A percentile compares a stretch with the other conserved stretches of the same genome.
These are phyloP conservation scores for Xylaria cubensis DNA, from an alignment of 495 filamentous ascomycete genomes.

Conservation along the genomic window DNA sequence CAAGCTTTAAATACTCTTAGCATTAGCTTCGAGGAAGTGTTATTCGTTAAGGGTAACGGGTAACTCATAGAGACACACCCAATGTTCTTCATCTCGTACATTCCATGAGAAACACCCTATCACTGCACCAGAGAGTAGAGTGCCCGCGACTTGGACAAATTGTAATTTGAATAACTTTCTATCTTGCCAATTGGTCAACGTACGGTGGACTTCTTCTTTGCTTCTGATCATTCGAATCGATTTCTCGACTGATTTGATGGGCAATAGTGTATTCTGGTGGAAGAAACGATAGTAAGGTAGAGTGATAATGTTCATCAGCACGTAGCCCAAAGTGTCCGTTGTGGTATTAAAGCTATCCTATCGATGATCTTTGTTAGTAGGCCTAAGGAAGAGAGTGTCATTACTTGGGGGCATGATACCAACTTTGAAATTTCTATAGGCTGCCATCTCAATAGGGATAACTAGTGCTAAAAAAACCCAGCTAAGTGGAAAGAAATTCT, in stretches of 20 bases:
- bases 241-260: slow-evolving; percentile 28
- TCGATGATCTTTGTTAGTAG: not conserved
- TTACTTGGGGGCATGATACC: not conserved
- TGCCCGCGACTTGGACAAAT: slow-evolving; percentile 41
- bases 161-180: slow-evolving; percentile 42
- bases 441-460: not conserved
- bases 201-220: slow-evolving; percentile 18
- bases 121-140: slow-evolving; percentile 39
- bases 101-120: slow-evolving; percentile 46
- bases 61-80: slow-evolving; percentile 27
- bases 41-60: not conserved
- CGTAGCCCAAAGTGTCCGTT: not conserved
- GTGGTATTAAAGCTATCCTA: not conserved
- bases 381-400: not conserved
- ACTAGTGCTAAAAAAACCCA: too few species aligned
- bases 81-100: slow-evolving; percentile 32
- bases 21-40: not conserved
- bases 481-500: not conserved
- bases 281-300: slow-evolving; percentile 32
- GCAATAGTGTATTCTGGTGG: slow-evolving; percentile 29
- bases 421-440: not conserved
- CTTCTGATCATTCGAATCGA: not conserved
- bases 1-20: slow-evolving; percentile 13
- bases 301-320: slow-evolving; percentile 22
- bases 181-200: slow-evolving; percentile 36